These are phyloP conservation scores for Caloboletus firmus DNA, from an alignment of 1,284 basidiomycete genomes.

Conservation along the genomic window DNA sequence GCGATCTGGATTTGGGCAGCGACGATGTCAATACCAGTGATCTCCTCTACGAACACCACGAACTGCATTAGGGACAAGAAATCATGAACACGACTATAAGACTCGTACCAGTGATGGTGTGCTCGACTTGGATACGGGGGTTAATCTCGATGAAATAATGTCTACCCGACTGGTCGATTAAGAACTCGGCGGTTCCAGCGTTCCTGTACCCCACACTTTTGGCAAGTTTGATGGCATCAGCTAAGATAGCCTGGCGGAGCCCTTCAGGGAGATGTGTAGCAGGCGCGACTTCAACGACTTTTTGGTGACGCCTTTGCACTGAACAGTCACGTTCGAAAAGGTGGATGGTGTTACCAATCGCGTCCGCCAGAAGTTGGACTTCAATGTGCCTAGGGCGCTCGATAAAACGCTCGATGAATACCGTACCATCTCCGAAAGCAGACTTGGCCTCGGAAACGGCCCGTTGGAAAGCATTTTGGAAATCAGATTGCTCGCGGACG, in stretches of 20 bases:
- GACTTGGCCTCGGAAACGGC: slow-evolving; percentile 95
- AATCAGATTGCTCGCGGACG: slow-evolving; percentile 89
- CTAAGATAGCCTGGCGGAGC: slow-evolving; percentile 83
- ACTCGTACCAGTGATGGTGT: slow-evolving; percentile 86
- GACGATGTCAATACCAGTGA: slow-evolving; percentile 98
- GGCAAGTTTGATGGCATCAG: slow-evolving; percentile 94
- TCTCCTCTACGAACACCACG: slow-evolving; percentile 72
- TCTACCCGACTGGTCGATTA: slow-evolving; percentile 92
- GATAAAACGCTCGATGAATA: slow-evolving; percentile 98
- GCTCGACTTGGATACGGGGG: slow-evolving; percentile 97
- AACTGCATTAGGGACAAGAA: background rate
- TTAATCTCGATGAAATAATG: slow-evolving; percentile 99
- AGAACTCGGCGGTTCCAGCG: slow-evolving; percentile 96
- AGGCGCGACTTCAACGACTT: slow-evolving; percentile 98
- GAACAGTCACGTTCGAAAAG: slow-evolving; percentile 99
- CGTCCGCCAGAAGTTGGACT: slow-evolving; percentile 93
- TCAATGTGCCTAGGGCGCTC: slow-evolving; percentile 97
- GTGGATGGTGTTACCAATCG: slow-evolving; percentile 90
- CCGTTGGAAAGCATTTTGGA: slow-evolving; percentile 88
- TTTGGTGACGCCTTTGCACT: slow-evolving; percentile 96
- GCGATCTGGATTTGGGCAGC: slow-evolving; percentile 99
- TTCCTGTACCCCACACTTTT: slow-evolving; percentile 93
- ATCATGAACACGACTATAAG: slow-evolving; percentile 3
- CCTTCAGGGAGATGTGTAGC: slow-evolving; percentile 93
- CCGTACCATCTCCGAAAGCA: slow-evolving; percentile 97